phyloP scores from a whole-genome alignment of 2,329 filamentous ascomycete genomes.

The Diaporthe citriasiana region DNA sequence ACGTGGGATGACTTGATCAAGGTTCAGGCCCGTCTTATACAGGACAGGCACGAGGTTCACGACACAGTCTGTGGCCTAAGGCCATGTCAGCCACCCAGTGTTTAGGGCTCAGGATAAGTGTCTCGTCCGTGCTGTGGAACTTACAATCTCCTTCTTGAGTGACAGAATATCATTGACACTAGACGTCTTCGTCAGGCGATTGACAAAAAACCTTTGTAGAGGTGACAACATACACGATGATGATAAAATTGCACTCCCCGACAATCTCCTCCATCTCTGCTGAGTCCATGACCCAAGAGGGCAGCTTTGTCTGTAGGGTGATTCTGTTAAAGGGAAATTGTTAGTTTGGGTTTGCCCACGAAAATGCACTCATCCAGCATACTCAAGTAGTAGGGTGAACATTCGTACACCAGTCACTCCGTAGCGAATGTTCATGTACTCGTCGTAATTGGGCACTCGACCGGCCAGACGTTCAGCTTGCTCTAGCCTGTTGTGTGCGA shows the following conservation, averaged over 20 bases:
- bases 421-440: conserved; percentile 43
- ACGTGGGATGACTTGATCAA: conserved; percentile 29
- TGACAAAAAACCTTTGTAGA: rapidly evolving
- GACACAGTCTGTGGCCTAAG: conserved; percentile 44
- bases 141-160: conserved; percentile 46
- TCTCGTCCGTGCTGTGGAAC: neutral
- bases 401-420: conserved; percentile 45
- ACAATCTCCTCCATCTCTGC: conserved; percentile 43
- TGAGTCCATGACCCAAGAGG: conserved; percentile 43
- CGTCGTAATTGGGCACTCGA: conserved; percentile 41
- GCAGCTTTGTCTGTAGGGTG: conserved; percentile 37
- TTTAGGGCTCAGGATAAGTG: neutral
- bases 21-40: conserved; percentile 37
- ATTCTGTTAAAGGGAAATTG: conserved; percentile 30
- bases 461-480: conserved; percentile 44
- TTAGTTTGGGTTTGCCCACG: rapidly evolving
- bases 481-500: conserved; percentile 42
- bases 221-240: conserved; percentile 43
- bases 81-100: neutral
- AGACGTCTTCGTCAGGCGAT: neutral
- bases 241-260: conserved; percentile 43
- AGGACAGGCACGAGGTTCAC: conserved; percentile 44
- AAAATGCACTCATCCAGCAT: neutral
- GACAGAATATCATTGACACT: conserved; percentile 46
- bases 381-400: conserved; percentile 44